Evolutionary conservation across 352 stramenopile genomes (phyloP), one percentile per base, ranked within the genome.

Genomic region (Saprolegnia parasitica): DNA sequence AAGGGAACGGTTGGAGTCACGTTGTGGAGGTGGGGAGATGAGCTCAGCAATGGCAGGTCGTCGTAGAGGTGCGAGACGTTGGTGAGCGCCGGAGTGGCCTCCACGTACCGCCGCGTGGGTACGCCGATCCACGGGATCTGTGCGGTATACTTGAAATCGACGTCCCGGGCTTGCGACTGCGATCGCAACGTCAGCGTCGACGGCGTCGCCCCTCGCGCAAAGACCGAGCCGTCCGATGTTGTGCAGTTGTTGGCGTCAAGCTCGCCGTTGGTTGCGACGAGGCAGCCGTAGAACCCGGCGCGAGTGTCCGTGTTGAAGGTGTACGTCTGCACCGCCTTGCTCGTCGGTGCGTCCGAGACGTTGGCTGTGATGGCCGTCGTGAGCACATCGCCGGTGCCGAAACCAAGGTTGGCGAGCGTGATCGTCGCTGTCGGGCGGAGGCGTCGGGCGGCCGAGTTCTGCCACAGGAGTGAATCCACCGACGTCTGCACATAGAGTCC

Each of bases 41-140:
- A 55, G 63, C 54, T 23, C 6, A 42, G 45, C 32, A 61, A 21
- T 8, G 63, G 63, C 3, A 70, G 54, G 42, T 63, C 54, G 54
- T 70, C 63, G 47, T 70, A 70, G 42, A 70, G 24, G 18, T n/a
- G 15, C n/a, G 63, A n/a, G 39, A 15, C 37, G 54, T 24, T 49
- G 50, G 15, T 24, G 46, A 70, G 50, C 46, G 9, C 40, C 9
- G 47, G 16, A 5, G 32, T 24, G 1, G 63, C 42, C 37, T 52
- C 54, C 21, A 49, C 24, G 50, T 70, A 70, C 35, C 63, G 63
- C 5, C 63, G 63, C 8, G 55, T 13, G 10, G 63, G 18, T 0
- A 70, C 63, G 2, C 63, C 63, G 29, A 70, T 61, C 21, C 63
- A 52, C 23, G 50, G 47, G 4, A 21, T 61, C 16, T 18, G 18